Percentiles rank a stretch among this genome's conserved stretches.
phyloP scores from a whole-genome alignment of 2,329 filamentous ascomycete genomes.

The Colletotrichum magnum region DNA sequence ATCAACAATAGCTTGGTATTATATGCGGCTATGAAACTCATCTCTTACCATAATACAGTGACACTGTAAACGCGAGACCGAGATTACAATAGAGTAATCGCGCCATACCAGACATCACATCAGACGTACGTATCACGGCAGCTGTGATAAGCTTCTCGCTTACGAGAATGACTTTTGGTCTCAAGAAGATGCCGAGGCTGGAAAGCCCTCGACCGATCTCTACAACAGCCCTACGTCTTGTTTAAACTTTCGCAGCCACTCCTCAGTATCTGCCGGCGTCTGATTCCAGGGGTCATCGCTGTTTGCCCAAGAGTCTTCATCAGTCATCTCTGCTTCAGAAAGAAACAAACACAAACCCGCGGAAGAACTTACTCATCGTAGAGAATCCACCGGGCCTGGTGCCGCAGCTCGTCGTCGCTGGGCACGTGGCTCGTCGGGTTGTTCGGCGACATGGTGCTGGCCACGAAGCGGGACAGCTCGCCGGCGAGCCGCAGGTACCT shows the following conservation, averaged over 20 bases:
- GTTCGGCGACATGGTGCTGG: slow-evolving; percentile 48
- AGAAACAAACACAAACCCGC: background rate
- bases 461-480: slow-evolving; percentile 45
- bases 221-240: slow-evolving; percentile 14
- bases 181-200: too few relatives aligned
- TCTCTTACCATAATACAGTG: too few relatives aligned
- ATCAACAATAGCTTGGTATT: too few relatives aligned
- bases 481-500: slow-evolving; percentile 44
- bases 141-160: too few relatives aligned
- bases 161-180: too few relatives aligned
- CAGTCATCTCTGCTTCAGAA: too few relatives aligned
- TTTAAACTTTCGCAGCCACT: slow-evolving; percentile 37
- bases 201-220: background rate
- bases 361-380: slow-evolving; percentile 46
- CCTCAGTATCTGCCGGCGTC: slow-evolving; percentile 33
- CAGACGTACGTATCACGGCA: too few relatives aligned
- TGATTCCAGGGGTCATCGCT: slow-evolving; percentile 41
- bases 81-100: too few relatives aligned
- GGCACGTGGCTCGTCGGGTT: slow-evolving; percentile 49
- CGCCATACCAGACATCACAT: too few relatives aligned
- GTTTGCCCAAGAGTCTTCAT: background rate
- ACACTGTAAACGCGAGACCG: too few relatives aligned
- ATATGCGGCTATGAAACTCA: too few relatives aligned
- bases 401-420: slow-evolving; percentile 52
- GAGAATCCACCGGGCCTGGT: slow-evolving; percentile 51